Conservation (phyloP, 352 stramenopile genomes). For the Phytopythium delawarense region DNA sequence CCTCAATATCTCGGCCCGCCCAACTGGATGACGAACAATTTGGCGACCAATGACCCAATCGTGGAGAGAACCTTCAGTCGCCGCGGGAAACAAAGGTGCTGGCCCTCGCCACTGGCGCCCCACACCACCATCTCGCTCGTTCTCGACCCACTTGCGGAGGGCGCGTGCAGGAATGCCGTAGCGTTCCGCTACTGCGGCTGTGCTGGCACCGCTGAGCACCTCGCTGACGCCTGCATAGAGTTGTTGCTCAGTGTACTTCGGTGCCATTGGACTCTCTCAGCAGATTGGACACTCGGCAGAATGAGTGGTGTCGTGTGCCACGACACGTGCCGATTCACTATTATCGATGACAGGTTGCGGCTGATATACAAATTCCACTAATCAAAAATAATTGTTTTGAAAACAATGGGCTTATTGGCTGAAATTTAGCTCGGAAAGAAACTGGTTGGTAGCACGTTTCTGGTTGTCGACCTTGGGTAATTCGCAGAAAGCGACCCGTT, state of each 20-base stretch:
- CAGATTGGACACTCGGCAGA: too few relatives aligned
- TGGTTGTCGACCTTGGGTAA: too few relatives aligned
- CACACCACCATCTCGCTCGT: background rate
- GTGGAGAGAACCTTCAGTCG: slow-evolving; percentile 8
- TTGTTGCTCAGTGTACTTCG: background rate
- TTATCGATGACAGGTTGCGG: too few relatives aligned
- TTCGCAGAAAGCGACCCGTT: too few relatives aligned
- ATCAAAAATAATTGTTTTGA: too few relatives aligned
- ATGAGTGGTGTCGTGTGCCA: too few relatives aligned
- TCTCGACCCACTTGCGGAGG: background rate
- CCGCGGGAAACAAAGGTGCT: background rate
- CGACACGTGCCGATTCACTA: background rate
- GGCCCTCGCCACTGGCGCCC: background rate
- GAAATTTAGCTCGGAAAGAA: too few relatives aligned
- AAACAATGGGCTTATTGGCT: too few relatives aligned
- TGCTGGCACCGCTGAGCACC: background rate
- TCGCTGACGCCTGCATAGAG: background rate
- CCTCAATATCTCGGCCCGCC: slow-evolving; percentile 6
- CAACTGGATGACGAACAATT: slow-evolving; percentile 9
- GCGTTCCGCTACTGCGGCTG: too few relatives aligned
- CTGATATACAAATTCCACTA: too few relatives aligned
- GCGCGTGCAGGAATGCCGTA: background rate
- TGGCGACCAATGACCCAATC: slow-evolving; percentile 20
- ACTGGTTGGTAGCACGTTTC: too few relatives aligned
- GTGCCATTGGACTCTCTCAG: too few relatives aligned